A percentile compares a stretch with the other conserved stretches of the same genome.
Conservation (phyloP, 306 rosid species). For the Ormosia semicastrata region DNA sequence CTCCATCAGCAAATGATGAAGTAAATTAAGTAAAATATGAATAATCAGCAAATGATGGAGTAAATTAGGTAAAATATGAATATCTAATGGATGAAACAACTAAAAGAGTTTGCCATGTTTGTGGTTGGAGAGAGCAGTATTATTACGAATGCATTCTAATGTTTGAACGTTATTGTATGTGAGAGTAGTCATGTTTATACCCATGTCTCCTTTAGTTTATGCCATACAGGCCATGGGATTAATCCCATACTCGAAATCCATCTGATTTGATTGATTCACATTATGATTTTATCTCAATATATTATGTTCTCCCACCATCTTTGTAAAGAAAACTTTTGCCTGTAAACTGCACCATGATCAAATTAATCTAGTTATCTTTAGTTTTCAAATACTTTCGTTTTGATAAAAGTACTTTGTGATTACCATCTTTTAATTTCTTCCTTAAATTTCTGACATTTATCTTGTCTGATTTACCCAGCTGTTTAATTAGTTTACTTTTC, state of each 20-base stretch:
- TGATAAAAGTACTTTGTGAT: background rate
- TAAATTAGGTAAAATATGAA: background rate
- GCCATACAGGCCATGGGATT: background rate
- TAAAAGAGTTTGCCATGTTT: background rate
- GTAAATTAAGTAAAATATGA: background rate
- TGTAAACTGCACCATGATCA: background rate
- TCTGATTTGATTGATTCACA: background rate
- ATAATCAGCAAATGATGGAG: background rate
- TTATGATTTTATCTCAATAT: background rate
- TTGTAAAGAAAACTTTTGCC: background rate
- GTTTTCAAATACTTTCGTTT: background rate
- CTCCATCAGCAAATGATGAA: background rate
- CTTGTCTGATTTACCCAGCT: background rate
- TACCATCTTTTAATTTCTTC: background rate
- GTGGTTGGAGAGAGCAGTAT: background rate
- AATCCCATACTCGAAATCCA: background rate
- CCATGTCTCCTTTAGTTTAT: background rate
- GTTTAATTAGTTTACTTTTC: background rate
- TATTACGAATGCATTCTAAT: background rate
- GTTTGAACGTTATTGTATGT: background rate
- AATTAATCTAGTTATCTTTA: background rate
- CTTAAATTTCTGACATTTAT: background rate
- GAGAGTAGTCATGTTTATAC: background rate
- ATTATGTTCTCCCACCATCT: background rate
- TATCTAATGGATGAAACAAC: constrained; percentile 2